Evolutionary conservation across 441 rosid species (phyloP).

Genomic region (Brassica balearica): DNA sequence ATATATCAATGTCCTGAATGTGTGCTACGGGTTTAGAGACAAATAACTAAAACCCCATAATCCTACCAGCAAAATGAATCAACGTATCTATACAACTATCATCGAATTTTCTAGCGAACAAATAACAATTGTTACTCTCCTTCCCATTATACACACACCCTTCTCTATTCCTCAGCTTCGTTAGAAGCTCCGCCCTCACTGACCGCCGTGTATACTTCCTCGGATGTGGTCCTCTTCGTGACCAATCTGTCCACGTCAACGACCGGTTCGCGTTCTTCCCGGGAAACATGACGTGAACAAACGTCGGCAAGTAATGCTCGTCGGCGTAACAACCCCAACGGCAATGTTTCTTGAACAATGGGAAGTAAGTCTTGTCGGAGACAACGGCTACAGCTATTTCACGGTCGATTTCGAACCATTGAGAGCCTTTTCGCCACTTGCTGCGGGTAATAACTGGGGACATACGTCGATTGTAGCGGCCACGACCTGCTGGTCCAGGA

Average conservation of each 20-base stretch:
- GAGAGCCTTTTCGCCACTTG: constrained; percentile 87
- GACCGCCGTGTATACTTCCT: constrained; percentile 42
- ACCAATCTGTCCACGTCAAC: constrained; percentile 83
- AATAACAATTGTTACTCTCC: constrained; percentile 50
- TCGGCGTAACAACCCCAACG: constrained; percentile 57
- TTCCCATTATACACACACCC: constrained; percentile 58
- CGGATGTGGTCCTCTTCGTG: constrained; percentile 77
- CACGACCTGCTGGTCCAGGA: constrained; percentile 63
- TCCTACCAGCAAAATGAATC: constrained; percentile 53
- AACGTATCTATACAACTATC: constrained; percentile 54
- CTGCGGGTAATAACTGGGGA: constrained; percentile 43
- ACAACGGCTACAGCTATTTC: constrained; percentile 59
- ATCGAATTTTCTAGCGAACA: constrained; percentile 84
- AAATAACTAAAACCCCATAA: constrained; percentile 58
- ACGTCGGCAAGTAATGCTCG: constrained; percentile 80
- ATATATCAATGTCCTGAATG: too few species aligned
- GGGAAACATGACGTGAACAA: constrained; percentile 48
- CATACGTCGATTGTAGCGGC: constrained; percentile 63
- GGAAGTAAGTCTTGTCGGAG: constrained; percentile 55
- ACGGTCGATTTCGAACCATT: constrained; percentile 79
- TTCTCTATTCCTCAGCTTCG: constrained; percentile 50
- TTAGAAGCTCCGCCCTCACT: constrained; percentile 49
- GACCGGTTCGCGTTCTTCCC: constrained; percentile 56
- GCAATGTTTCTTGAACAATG: constrained; percentile 51
- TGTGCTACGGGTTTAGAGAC: too few species aligned